These are phyloP conservation scores for Nakataea oryzae DNA, from an alignment of 2,329 filamentous ascomycete genomes.

Conservation along the genomic window DNA sequence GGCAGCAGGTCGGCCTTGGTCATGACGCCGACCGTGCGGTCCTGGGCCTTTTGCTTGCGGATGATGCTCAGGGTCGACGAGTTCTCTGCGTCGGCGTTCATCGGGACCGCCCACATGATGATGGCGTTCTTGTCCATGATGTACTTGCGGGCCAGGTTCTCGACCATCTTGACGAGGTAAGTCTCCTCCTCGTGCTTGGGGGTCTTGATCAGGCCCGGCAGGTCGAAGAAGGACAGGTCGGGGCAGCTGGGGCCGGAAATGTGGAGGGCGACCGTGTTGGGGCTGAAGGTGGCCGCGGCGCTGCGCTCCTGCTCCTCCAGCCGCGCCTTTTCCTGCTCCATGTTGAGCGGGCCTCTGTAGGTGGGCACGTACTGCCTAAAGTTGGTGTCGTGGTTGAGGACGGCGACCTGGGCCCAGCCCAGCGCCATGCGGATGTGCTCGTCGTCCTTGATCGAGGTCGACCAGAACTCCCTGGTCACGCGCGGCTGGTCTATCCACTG, in stretches of 20 bases:
- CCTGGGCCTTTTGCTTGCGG: constrained; percentile 40
- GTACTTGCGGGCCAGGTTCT: constrained; percentile 60
- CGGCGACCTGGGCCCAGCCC: constrained; percentile 65
- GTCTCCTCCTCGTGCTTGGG: constrained; percentile 42
- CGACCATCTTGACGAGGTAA: constrained; percentile 62
- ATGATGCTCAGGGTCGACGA: constrained; percentile 62
- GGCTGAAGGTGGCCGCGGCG: constrained; percentile 60
- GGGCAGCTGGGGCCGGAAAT: constrained; percentile 64
- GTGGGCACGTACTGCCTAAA: constrained; percentile 43
- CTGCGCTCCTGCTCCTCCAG: constrained; percentile 22
- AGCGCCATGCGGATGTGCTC: constrained; percentile 56
- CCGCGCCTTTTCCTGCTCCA: constrained; percentile 13
- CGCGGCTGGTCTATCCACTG: constrained; percentile 50
- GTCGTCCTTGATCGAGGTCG: constrained; percentile 50
- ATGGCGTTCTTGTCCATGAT: constrained; percentile 60
- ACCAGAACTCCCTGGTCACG: constrained; percentile 49
- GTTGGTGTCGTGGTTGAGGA: constrained; percentile 54
- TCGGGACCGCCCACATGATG: constrained; percentile 65
- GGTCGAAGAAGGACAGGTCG: constrained; percentile 71
- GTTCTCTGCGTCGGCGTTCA: constrained; percentile 70
- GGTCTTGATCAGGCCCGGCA: constrained; percentile 73
- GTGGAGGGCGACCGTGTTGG: constrained; percentile 68
- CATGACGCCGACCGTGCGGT: constrained; percentile 62
- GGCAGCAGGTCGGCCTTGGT: constrained; percentile 75
- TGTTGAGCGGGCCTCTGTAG: background rate